phyloP scores from a whole-genome alignment of 176 grass and related monocot genomes.

The Miscanthus lutarioriparius region DNA sequence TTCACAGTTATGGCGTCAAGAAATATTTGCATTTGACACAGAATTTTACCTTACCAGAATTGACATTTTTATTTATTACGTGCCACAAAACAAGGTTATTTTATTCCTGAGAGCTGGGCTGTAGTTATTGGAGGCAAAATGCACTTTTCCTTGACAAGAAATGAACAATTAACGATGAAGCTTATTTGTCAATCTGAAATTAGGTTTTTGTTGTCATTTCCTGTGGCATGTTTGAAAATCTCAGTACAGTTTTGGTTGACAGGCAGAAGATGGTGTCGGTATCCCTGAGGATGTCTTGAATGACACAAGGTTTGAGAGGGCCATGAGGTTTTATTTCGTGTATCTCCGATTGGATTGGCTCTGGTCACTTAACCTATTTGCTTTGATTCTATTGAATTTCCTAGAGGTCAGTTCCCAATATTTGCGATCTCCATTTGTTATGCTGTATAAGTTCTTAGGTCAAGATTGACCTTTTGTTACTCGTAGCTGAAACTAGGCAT shows the following conservation, averaged over 20 bases:
- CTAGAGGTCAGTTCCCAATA: conserved; percentile 67
- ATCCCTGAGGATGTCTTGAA: conserved; percentile 85
- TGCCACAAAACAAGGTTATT: neutral
- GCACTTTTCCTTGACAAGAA: conserved; percentile 5
- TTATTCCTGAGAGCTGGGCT: conserved; percentile 6
- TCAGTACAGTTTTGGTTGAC: conserved; percentile 28
- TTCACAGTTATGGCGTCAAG: neutral
- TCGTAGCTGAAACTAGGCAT: conserved; percentile 17
- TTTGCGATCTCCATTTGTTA: neutral
- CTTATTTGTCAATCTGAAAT: conserved; percentile 20
- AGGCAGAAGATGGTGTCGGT: conserved; percentile 96
- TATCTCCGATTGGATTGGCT: conserved; percentile 81
- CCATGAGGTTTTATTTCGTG: conserved; percentile 82
- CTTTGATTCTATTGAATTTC: conserved; percentile 90
- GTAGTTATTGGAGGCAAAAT: neutral
- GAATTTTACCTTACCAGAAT: neutral
- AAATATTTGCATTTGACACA: neutral
- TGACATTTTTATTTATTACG: neutral
- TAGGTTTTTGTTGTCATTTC: neutral
- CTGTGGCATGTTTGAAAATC: conserved; percentile 10
- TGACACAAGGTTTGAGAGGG: conserved; percentile 68
- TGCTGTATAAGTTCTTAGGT: conserved; percentile 9
- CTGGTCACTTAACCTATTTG: conserved; percentile 92
- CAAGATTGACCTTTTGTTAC: conserved; percentile 16
- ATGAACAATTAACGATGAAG: neutral